phyloP scores from a whole-genome alignment of 2,329 filamentous ascomycete genomes.

The Xylariaceae sp. region DNA sequence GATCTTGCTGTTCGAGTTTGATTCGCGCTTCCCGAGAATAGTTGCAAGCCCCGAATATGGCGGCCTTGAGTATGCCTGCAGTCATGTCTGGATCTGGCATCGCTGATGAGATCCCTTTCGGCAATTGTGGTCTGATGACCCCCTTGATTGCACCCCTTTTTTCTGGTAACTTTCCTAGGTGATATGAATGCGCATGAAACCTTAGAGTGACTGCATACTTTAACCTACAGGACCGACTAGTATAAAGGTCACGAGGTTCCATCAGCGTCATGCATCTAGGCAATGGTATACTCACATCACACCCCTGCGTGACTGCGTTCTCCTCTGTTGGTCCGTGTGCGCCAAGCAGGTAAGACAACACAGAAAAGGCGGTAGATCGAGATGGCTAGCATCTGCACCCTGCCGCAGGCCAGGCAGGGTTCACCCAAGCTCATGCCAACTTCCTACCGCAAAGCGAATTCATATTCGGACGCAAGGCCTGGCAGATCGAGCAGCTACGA shows the following conservation, averaged over 20 bases:
- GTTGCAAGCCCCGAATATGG: slow-evolving; percentile 4
- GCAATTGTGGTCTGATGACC: slow-evolving; percentile 19
- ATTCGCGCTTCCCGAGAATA: slow-evolving; percentile 8
- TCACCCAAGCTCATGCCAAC: no score
- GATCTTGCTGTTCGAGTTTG: slow-evolving; percentile 2
- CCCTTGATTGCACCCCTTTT: slow-evolving; percentile 20
- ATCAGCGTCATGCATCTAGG: slow-evolving; percentile 4
- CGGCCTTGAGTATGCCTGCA: slow-evolving; percentile 9
- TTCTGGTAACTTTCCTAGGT: slow-evolving; percentile 5
- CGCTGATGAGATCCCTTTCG: slow-evolving; percentile 12
- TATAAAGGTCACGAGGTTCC: slow-evolving; percentile 3
- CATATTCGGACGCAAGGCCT: no score
- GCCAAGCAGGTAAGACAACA: no score
- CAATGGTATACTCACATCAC: slow-evolving; percentile 2
- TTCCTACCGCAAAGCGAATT: no score
- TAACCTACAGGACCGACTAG: background rate
- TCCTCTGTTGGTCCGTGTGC: background rate
- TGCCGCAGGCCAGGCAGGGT: no score
- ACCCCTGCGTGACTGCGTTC: background rate
- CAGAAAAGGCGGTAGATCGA: no score
- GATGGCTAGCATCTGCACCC: no score
- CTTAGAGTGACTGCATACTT: background rate
- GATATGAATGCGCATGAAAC: background rate
- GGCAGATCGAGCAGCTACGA: no score
- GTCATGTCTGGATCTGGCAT: slow-evolving; percentile 19